Base-by-base conservation (phyloP, 352 stramenopile genomes). In the Aphanomyces stellatus region DNA sequence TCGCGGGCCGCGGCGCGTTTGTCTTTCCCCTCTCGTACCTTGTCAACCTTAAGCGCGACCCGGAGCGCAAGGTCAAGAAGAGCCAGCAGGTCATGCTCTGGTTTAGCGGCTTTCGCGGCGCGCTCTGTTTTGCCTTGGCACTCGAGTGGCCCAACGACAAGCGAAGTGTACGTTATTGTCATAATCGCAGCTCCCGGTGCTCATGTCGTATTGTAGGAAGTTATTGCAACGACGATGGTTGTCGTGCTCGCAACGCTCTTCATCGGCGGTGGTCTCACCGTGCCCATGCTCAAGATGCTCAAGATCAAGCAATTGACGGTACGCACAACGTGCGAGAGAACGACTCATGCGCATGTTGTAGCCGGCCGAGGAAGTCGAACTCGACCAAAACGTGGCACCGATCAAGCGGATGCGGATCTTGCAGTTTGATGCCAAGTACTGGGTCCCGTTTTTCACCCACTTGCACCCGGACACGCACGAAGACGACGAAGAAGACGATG, bases 181-280 rank as follows among this genome's bases (percentile, higher is more conserved):
- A n/a, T n/a, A n/a, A n/a, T n/a, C n/a, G n/a, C n/a, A 1, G 13
- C 46, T 53, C 24, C 10, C 25, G 22, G 46, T 19, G 25, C 24
- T 53, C 6, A 28, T 53, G 46, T 53, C 24, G 37, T 43, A 22
- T 19, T 27, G 43, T 65, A 79, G 46, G 72, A 81, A 35, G 85
- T 95, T 48, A 71, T 80, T 48, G 74, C 80, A 22, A 88, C 81
- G 13, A 95, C 87, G 33, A 91, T 91, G 82, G 73, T 78, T 15
- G 78, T 95, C 55, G 82, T 93, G 15, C 69, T 95, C 2, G 74
- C 90, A n/a, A 90, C 85, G 7, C 76, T 90, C 3, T 93, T 90
- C 59, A n/a, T 86, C n/a, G 71, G 90, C 56, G 87, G 85, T 8
- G 74, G 81, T 10, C 74, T 81, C 33, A 93, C 85, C 6, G 80